These are phyloP conservation scores for Diospyros lotus DNA, from an alignment of 148 eudicot genomes.

Conservation along the genomic window DNA sequence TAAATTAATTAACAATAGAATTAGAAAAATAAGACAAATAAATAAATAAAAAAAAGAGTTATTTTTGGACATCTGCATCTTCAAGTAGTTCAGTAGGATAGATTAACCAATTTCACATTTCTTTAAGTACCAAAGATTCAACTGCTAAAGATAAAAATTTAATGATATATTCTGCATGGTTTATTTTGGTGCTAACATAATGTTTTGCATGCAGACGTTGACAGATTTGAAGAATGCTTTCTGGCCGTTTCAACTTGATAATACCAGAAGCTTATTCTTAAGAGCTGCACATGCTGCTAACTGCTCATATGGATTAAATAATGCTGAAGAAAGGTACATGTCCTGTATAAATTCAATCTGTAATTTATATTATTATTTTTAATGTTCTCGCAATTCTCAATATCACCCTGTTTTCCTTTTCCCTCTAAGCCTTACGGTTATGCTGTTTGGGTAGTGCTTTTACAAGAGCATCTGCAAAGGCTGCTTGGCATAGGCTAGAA, in stretches of 20 bases:
- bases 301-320: constrained; percentile 42
- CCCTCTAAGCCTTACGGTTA: constrained; percentile 7
- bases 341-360: neutral
- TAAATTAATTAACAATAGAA: too few relatives aligned
- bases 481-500: constrained; percentile 82
- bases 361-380: neutral
- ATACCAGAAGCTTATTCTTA: constrained; percentile 57
- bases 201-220: constrained; percentile 42
- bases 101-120: too few relatives aligned
- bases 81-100: too few relatives aligned
- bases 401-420: neutral
- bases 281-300: constrained; percentile 85
- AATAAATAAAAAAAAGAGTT: too few relatives aligned
- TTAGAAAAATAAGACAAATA: too few relatives aligned
- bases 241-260: constrained; percentile 89
- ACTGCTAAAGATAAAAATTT: too few relatives aligned
- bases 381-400: neutral
- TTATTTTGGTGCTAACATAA: constrained; percentile 8
- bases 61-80: too few relatives aligned
- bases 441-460: constrained; percentile 38
- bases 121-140: too few relatives aligned
- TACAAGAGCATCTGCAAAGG: constrained; percentile 84
- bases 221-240: constrained; percentile 69
- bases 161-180: neutral
- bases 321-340: constrained; percentile 37